phyloP scores from a whole-genome alignment of 495 filamentous ascomycete genomes.

The Trichoderma gamsii region DNA sequence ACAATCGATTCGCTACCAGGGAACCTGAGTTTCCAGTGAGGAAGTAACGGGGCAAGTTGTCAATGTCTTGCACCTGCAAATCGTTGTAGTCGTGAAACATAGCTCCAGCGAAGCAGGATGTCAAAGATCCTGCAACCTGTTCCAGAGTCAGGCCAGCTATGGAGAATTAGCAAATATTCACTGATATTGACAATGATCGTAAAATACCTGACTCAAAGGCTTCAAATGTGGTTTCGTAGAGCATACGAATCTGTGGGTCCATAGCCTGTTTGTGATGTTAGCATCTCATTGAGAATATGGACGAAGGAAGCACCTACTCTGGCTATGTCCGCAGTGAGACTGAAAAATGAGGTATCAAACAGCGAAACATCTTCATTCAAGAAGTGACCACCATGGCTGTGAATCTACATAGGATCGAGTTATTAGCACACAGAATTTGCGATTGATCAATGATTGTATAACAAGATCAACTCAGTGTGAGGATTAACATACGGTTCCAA shows the following conservation, averaged over 20 bases:
- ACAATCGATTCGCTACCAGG: slow-evolving; percentile 40
- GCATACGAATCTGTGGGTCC: slow-evolving; percentile 8
- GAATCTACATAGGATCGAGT: background rate
- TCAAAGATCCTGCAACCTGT: background rate
- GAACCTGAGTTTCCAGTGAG: slow-evolving; percentile 4
- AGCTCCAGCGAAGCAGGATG: background rate
- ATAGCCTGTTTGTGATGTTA: background rate
- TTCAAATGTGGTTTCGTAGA: background rate
- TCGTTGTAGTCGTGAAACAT: background rate
- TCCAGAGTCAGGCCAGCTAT: background rate
- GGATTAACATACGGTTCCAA: background rate
- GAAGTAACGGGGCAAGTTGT: background rate
- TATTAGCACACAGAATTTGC: background rate
- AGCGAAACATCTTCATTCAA: no score
- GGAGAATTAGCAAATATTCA: no score
- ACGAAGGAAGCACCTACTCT: no score
- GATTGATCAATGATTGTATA: background rate
- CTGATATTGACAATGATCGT: background rate
- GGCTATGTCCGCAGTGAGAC: no score
- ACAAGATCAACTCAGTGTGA: no score
- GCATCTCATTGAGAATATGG: no score
- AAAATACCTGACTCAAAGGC: background rate
- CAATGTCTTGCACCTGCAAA: no score
- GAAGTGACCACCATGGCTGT: background rate
- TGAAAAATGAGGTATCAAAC: no score